Percentiles rank a stretch among this genome's conserved stretches.
phyloP scores from a whole-genome alignment of 2,329 filamentous ascomycete species.

The Exophiala sp. region DNA sequence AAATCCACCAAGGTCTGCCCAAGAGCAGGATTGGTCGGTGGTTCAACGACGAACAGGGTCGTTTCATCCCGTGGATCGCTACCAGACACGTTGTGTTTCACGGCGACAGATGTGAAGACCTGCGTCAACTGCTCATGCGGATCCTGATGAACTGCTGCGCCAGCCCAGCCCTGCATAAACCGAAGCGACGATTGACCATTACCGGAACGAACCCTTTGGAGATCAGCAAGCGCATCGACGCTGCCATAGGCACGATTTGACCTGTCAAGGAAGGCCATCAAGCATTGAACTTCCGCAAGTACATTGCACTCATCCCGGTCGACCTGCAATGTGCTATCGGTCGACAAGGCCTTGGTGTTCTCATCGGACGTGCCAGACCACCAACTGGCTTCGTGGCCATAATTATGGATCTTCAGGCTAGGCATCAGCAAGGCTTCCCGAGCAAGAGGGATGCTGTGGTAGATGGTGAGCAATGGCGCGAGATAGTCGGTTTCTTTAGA shows the following conservation, averaged over 20 bases:
- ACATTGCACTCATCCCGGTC: conserved; percentile 42
- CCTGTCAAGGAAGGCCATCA: conserved; percentile 59
- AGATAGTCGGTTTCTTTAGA: conserved; percentile 52
- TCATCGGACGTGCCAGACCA: conserved; percentile 57
- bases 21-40: conserved; percentile 37
- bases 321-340: conserved; percentile 33
- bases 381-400: conserved; percentile 58
- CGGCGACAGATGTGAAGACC: conserved; percentile 46
- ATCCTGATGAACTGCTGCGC: conserved; percentile 42
- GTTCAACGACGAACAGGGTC: conserved; percentile 39
- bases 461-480: conserved; percentile 58
- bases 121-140: conserved; percentile 42
- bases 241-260: conserved; percentile 59
- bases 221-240: conserved; percentile 47
- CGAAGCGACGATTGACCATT: conserved; percentile 32
- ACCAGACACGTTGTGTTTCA: conserved; percentile 32
- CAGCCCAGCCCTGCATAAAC: conserved; percentile 51
- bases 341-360: conserved; percentile 50
- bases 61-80: conserved; percentile 31
- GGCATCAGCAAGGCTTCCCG: conserved; percentile 55
- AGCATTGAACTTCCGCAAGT: conserved; percentile 56
- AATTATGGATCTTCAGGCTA: conserved; percentile 45
- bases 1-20: conserved; percentile 52
- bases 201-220: conserved; percentile 38
- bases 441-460: conserved; percentile 59